These are phyloP conservation scores for Phyllachora maydis DNA, from an alignment of 2,329 filamentous ascomycete species.

Conservation along the genomic window DNA sequence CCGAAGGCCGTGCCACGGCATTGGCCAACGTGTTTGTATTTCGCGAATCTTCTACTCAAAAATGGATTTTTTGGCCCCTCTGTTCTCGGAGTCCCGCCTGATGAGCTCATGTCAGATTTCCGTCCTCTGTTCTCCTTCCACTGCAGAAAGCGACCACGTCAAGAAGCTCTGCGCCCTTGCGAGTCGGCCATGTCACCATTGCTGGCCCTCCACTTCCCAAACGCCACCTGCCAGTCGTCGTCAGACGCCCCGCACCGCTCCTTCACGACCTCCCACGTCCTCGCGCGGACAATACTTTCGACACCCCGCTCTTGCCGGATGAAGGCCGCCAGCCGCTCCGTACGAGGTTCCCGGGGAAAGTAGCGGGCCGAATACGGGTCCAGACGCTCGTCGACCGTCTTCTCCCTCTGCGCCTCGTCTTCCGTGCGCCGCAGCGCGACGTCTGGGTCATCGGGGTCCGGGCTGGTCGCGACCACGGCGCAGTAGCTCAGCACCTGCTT, in stretches of 20 bases:
- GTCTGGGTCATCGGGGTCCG: slow-evolving; percentile 75
- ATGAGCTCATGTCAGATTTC: too few species aligned
- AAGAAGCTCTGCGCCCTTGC: too few species aligned
- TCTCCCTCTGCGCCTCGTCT: slow-evolving; percentile 46
- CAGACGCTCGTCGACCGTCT: slow-evolving; percentile 66
- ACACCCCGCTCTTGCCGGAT: slow-evolving; percentile 58
- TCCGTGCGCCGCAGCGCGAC: slow-evolving; percentile 48
- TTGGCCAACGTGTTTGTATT: too few species aligned
- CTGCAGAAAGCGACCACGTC: too few species aligned
- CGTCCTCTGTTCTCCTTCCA: too few species aligned
- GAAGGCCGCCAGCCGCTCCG: slow-evolving; percentile 54
- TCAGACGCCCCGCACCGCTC: slow-evolving; percentile 49
- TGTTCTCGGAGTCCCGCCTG: too few species aligned
- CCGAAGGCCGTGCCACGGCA: too few species aligned
- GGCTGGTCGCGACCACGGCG: slow-evolving; percentile 65
- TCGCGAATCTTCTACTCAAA: too few species aligned
- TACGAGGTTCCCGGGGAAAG: slow-evolving; percentile 60
- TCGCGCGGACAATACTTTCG: slow-evolving; percentile 57
- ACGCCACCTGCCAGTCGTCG: slow-evolving; percentile 41
- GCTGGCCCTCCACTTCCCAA: slow-evolving; percentile 36
- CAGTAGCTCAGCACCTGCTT: slow-evolving; percentile 80
- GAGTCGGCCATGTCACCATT: slow-evolving; percentile 1
- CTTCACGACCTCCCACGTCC: slow-evolving; percentile 62
- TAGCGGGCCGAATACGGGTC: slow-evolving; percentile 83
- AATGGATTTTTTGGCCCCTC: too few species aligned